phyloP scores from a whole-genome alignment of 2,329 filamentous ascomycete genomes.

The Xylariaceae sp. region DNA sequence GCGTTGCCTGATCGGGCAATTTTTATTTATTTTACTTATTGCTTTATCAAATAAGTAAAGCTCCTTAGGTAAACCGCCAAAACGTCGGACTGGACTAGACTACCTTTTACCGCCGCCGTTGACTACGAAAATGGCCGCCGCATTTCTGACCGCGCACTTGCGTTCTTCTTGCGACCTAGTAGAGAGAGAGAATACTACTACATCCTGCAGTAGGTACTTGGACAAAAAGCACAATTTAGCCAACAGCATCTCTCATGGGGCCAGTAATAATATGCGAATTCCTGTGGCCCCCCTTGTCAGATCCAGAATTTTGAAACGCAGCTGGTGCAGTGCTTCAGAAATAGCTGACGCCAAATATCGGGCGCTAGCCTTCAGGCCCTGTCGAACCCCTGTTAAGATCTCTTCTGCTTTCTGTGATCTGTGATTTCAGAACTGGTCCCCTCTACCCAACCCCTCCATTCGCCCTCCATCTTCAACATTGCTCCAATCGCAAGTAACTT shows the following conservation, averaged over 20 bases:
- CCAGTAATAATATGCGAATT: slow-evolving; percentile 41
- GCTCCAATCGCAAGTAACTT: slow-evolving; percentile 10
- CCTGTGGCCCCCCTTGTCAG: slow-evolving; percentile 14
- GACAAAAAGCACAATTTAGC: neutral
- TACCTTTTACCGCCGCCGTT: too few species aligned
- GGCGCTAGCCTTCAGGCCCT: slow-evolving; percentile 44
- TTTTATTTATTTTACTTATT: neutral
- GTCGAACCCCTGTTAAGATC: slow-evolving; percentile 33
- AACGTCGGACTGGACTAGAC: too few species aligned
- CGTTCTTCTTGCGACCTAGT: neutral
- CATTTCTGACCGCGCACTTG: neutral
- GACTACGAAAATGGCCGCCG: too few species aligned
- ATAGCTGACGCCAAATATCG: slow-evolving; percentile 45
- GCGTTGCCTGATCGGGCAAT: slow-evolving; percentile 4
- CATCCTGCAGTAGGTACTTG: neutral
- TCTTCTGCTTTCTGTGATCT: neutral
- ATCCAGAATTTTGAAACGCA: slow-evolving; percentile 52
- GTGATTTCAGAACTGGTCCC: slow-evolving; percentile 1
- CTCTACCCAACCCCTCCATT: neutral
- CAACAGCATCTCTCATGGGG: slow-evolving; percentile 34
- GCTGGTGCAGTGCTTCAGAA: slow-evolving; percentile 59
- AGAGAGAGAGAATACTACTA: neutral
- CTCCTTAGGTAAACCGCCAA: too few species aligned
- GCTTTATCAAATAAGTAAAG: too few species aligned
- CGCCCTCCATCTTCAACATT: slow-evolving; percentile 8